phyloP scores from a whole-genome alignment of 495 filamentous ascomycete genomes.

The Cryomyces minteri region DNA sequence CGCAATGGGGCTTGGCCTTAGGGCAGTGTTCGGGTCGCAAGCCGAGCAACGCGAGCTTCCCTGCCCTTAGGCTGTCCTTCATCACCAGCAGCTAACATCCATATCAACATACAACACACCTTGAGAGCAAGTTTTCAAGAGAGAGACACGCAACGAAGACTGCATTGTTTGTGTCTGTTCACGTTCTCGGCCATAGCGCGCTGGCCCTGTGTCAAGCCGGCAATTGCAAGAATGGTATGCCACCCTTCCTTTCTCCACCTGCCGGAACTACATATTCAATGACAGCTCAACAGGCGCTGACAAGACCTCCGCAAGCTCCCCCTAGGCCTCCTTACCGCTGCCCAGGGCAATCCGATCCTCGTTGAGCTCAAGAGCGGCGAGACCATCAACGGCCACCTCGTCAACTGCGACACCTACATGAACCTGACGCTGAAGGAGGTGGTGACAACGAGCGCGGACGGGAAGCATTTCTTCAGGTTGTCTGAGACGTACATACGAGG shows the following conservation, averaged over 20 bases:
- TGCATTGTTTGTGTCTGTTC: not conserved
- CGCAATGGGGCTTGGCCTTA: too few species aligned
- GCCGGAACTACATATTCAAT: not conserved
- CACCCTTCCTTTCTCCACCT: not conserved
- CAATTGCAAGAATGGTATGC: conserved; percentile 1
- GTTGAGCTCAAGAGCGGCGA: conserved; percentile 99
- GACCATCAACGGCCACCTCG: conserved; percentile 86
- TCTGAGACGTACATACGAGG: conserved; percentile 92
- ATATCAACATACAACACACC: too few species aligned
- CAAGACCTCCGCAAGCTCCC: conserved; percentile 42
- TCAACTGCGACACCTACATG: conserved; percentile 98
- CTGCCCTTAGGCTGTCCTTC: too few species aligned
- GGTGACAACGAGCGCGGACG: conserved; percentile 90
- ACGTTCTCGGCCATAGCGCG: not conserved
- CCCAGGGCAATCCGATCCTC: conserved; percentile 96
- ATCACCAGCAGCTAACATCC: too few species aligned
- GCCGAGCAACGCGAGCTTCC: too few species aligned
- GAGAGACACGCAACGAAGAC: not conserved
- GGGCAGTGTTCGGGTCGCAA: too few species aligned
- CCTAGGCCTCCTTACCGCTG: conserved; percentile 80
- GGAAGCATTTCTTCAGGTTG: conserved; percentile 78
- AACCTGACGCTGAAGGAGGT: conserved; percentile 94
- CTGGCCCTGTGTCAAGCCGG: not conserved
- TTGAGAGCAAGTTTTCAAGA: too few species aligned
- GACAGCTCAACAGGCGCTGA: conserved; percentile 1